Conservation (phyloP, 768 basidiomycete species). For the Lyophyllum semitale region DNA sequence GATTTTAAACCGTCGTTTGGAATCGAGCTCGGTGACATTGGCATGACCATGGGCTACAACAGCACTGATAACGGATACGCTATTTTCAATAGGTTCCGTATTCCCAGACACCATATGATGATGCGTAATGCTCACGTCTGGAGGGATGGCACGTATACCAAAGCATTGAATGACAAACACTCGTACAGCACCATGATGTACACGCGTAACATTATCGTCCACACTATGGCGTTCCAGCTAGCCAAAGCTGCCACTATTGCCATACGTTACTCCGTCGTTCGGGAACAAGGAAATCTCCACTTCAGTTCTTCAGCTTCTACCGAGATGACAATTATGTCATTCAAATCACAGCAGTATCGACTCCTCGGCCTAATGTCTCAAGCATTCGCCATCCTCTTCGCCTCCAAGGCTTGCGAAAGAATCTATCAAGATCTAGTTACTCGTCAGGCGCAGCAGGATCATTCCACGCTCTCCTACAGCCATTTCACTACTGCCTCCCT, state of each 20-base stretch:
- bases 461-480: slow-evolving; percentile 10
- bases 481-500: slow-evolving; percentile 22
- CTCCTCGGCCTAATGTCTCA: slow-evolving; percentile 19
- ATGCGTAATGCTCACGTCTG: slow-evolving; percentile 20
- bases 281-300: slow-evolving; percentile 26
- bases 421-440: slow-evolving; percentile 15
- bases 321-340: slow-evolving; percentile 20
- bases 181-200: slow-evolving; percentile 25
- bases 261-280: slow-evolving; percentile 25
- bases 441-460: slow-evolving; percentile 9
- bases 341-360: slow-evolving; percentile 24
- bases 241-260: slow-evolving; percentile 26
- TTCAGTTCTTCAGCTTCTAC: slow-evolving; percentile 8
- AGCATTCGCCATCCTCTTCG: slow-evolving; percentile 22
- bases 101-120: slow-evolving; percentile 24
- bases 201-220: slow-evolving; percentile 14
- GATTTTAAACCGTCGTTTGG: slow-evolving; percentile 22
- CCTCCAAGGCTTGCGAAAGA: slow-evolving; percentile 10
- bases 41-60: slow-evolving; percentile 23
- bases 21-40: slow-evolving; percentile 27
- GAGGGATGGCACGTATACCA: slow-evolving; percentile 20
- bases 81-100: slow-evolving; percentile 21
- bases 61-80: slow-evolving; percentile 27
- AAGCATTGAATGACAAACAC: slow-evolving; percentile 13
- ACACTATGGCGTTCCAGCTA: slow-evolving; percentile 21